phyloP scores from a whole-genome alignment of 2,329 filamentous ascomycete genomes.

The Xylariaceae sp. region DNA sequence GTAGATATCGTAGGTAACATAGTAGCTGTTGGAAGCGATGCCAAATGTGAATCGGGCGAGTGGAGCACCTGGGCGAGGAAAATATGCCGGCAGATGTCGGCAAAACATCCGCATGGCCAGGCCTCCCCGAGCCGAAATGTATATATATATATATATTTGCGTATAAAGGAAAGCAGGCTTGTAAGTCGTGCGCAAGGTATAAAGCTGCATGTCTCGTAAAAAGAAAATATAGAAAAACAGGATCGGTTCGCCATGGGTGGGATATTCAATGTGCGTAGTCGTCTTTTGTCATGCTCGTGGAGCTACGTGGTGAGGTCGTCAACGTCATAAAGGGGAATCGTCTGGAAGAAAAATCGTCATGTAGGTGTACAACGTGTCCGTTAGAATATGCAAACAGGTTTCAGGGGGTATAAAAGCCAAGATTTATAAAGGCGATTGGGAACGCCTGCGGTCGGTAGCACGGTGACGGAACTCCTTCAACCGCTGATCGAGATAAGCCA shows the following conservation, averaged over 20 bases:
- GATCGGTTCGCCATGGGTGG: conserved; percentile 11
- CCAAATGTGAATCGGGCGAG: too few species aligned
- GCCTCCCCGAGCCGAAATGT: too few species aligned
- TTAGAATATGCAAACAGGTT: conserved; percentile 10
- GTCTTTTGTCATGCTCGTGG: conserved; percentile 14
- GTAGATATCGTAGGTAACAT: conserved; percentile 4
- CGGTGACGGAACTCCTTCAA: conserved; percentile 49
- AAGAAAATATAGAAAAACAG: too few species aligned
- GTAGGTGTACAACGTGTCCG: conserved; percentile 22
- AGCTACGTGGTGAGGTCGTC: conserved; percentile 20
- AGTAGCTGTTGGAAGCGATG: too few species aligned
- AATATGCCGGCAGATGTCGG: too few species aligned
- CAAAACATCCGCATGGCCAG: too few species aligned
- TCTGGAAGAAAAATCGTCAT: conserved; percentile 19
- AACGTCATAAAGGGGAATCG: conserved; percentile 24
- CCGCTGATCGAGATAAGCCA: conserved; percentile 55
- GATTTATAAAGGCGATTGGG: conserved; percentile 46
- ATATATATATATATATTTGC: too few species aligned
- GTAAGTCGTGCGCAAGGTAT: too few species aligned
- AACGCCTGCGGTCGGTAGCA: conserved; percentile 37
- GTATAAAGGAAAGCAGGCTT: too few species aligned
- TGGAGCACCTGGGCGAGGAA: too few species aligned
- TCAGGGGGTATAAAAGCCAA: conserved; percentile 10
- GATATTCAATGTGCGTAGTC: conserved; percentile 11
- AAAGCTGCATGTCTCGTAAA: too few species aligned